Conservation (phyloP, 805 yeast genomes). For the Torulaspora gathmanii region DNA sequence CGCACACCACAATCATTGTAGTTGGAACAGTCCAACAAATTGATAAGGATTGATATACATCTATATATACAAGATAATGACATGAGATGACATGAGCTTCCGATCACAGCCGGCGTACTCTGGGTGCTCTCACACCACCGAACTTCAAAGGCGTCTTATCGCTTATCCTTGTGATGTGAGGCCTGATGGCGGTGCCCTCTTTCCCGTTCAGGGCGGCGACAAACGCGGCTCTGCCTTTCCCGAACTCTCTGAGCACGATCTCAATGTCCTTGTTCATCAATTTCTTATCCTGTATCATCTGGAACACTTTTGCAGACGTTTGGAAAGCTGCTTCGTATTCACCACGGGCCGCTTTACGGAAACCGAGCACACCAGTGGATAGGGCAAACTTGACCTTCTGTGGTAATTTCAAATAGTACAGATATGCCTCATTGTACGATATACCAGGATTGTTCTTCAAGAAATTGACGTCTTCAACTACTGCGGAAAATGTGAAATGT, state of each 20-base stretch:
- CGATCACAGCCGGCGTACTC: conserved; percentile 61
- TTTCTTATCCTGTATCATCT: conserved; percentile 59
- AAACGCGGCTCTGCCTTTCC: conserved; percentile 87
- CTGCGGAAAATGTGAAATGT: conserved; percentile 67
- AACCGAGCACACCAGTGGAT: conserved; percentile 83
- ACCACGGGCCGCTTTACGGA: conserved; percentile 82
- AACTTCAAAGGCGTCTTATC: conserved; percentile 81
- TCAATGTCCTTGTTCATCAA: conserved; percentile 62
- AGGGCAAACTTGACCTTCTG: conserved; percentile 65
- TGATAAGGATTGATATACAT: conserved; percentile 2
- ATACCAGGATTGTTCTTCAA: conserved; percentile 51
- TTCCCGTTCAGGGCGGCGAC: conserved; percentile 78
- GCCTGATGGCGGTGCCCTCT: conserved; percentile 71
- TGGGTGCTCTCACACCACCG: conserved; percentile 89
- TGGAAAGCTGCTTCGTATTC: conserved; percentile 93
- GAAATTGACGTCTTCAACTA: conserved; percentile 58
- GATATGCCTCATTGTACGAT: conserved; percentile 62
- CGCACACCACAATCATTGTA: not conserved
- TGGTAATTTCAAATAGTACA: conserved; percentile 73
- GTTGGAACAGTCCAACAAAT: not conserved
- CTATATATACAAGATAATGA: conserved; percentile 4
- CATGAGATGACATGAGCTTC: not conserved
- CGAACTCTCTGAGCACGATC: conserved; percentile 72
- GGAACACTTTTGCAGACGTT: conserved; percentile 68
- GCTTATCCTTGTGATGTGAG: conserved; percentile 61